Evolutionary conservation across 2,329 filamentous ascomycete species (phyloP).

Genomic region (Colletotrichum sp.): DNA sequence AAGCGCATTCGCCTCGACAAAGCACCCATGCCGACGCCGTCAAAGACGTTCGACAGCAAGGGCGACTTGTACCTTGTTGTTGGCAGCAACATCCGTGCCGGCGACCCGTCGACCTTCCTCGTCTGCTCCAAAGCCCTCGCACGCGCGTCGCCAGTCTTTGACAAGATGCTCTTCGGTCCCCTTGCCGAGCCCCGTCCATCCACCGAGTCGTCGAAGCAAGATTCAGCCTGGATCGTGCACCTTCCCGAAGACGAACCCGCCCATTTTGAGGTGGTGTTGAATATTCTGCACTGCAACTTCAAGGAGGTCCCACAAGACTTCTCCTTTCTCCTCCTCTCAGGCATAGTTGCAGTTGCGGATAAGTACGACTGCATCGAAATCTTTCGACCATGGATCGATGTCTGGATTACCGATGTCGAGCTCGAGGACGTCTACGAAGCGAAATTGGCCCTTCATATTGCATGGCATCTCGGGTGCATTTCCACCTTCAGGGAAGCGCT

Average conservation of each 20-base stretch:
- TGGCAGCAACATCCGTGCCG: background rate
- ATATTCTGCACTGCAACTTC: slow-evolving; percentile 33
- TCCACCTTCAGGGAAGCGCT: no score
- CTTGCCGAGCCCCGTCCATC: slow-evolving; percentile 26
- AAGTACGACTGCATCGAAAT: slow-evolving; percentile 30
- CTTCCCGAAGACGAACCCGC: slow-evolving; percentile 34
- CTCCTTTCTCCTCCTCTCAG: slow-evolving; percentile 20
- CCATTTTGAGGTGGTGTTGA: slow-evolving; percentile 29
- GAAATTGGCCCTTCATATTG: background rate
- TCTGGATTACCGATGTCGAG: no score
- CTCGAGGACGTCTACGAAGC: no score
- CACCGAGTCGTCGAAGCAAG: background rate
- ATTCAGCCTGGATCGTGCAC: slow-evolving; percentile 27
- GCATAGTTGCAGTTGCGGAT: slow-evolving; percentile 29
- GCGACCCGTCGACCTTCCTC: background rate
- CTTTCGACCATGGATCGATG: slow-evolving; percentile 19
- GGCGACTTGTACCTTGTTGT: background rate
- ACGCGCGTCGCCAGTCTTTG: slow-evolving; percentile 29
- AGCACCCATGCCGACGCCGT: background rate
- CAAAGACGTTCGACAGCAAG: background rate
- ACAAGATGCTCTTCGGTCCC: slow-evolving; percentile 29
- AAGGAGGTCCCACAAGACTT: slow-evolving; percentile 25
- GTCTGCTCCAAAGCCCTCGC: slow-evolving; percentile 29
- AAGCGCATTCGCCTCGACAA: background rate
- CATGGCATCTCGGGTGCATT: no score